Conservation (phyloP, 2,329 filamentous ascomycete species). For the Scedosporium boydii region DNA sequence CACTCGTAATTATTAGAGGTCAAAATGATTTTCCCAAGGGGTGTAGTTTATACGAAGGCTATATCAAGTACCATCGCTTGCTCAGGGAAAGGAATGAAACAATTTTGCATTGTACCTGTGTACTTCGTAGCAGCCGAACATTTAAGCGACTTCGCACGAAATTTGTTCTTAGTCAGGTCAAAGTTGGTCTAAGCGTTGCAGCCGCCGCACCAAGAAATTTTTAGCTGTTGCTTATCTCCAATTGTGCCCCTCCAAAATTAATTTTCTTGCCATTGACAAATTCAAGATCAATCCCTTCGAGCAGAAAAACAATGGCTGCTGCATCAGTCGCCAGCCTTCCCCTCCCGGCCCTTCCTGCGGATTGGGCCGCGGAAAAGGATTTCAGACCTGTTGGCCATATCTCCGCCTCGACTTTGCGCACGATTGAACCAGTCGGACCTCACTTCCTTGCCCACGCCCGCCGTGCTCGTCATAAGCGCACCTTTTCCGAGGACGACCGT, state of each 20-base stretch:
- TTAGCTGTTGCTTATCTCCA: neutral
- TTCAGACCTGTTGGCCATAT: constrained; percentile 78
- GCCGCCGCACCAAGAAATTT: constrained; percentile 3
- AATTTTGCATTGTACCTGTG: too few relatives aligned
- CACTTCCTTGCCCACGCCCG: constrained; percentile 97
- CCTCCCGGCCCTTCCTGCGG: constrained; percentile 66
- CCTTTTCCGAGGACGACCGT: constrained; percentile 96
- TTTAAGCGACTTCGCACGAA: too few relatives aligned
- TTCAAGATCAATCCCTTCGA: constrained; percentile 3
- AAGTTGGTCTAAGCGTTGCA: neutral
- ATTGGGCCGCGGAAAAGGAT: constrained; percentile 82
- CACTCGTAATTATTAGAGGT: too few relatives aligned
- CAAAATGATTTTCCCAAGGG: too few relatives aligned
- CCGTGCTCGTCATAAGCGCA: constrained; percentile 90
- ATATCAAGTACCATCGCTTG: too few relatives aligned
- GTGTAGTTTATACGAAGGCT: too few relatives aligned
- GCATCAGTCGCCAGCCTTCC: constrained; percentile 51
- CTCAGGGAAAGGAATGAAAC: too few relatives aligned
- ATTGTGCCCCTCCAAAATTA: constrained; percentile 4
- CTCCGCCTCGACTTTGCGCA: constrained; percentile 69
- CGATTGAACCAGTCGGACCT: constrained; percentile 90
- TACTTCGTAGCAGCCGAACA: too few relatives aligned
- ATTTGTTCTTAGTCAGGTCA: neutral
- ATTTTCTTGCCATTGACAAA: neutral
- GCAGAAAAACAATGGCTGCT: constrained; percentile 47